phyloP scores from a whole-genome alignment of 176 grass and related monocot genomes.

The Cenchrus americanus region DNA sequence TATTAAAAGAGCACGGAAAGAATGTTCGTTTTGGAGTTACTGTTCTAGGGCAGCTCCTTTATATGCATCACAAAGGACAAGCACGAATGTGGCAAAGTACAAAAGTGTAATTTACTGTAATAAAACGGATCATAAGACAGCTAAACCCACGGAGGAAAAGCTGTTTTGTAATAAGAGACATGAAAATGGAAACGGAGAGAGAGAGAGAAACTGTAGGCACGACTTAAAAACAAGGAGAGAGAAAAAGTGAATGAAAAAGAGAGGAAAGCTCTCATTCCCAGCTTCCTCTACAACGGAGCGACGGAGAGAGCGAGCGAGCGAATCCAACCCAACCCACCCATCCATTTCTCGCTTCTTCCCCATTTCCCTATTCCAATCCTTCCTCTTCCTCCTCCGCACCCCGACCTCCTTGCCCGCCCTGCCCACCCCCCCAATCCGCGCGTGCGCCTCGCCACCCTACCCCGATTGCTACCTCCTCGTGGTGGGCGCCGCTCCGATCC shows the following conservation, averaged over 20 bases:
- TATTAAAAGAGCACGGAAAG: too few relatives aligned
- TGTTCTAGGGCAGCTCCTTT: too few relatives aligned
- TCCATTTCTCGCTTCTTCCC: slow-evolving; percentile 29
- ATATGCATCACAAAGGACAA: too few relatives aligned
- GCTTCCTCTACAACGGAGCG: slow-evolving; percentile 31
- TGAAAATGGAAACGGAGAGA: neutral
- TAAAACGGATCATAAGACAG: neutral
- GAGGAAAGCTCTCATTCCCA: slow-evolving; percentile 44
- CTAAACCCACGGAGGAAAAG: neutral
- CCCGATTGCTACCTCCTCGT: slow-evolving; percentile 59
- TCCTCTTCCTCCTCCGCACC: slow-evolving; percentile 19
- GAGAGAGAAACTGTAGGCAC: neutral
- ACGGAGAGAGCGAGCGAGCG: slow-evolving; percentile 43
- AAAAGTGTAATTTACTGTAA: too few relatives aligned
- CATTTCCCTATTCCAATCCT: slow-evolving; percentile 27
- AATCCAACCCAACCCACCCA: slow-evolving; percentile 52
- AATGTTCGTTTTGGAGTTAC: too few relatives aligned
- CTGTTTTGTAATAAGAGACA: neutral
- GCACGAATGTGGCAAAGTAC: too few relatives aligned
- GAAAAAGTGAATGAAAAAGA: slow-evolving; percentile 34
- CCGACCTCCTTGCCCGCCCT: slow-evolving; percentile 8
- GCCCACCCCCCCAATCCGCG: slow-evolving; percentile 7
- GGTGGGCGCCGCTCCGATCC: slow-evolving; percentile 72
- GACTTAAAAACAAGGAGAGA: neutral
- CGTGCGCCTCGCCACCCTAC: slow-evolving; percentile 35